Evolutionary conservation across 2,329 filamentous ascomycete species (phyloP).

Genomic region (Cadophora gregata): DNA sequence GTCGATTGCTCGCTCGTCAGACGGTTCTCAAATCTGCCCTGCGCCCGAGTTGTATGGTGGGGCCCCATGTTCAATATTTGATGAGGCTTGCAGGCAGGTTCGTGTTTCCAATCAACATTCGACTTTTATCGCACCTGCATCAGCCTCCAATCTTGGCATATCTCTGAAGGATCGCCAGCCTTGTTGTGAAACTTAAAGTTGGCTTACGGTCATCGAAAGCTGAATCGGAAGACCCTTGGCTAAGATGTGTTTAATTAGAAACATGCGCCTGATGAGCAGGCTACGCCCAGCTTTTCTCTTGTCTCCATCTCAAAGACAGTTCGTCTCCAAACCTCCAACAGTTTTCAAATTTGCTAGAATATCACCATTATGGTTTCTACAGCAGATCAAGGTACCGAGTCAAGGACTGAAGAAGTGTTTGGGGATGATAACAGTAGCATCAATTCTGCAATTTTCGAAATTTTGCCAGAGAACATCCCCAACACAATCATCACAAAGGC

Average conservation of each 20-base stretch:
- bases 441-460: slow-evolving; percentile 25
- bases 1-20: not conserved
- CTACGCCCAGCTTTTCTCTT: not conserved
- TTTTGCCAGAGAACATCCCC: slow-evolving; percentile 27
- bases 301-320: not conserved
- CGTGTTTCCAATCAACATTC: slow-evolving; percentile 14
- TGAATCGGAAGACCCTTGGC: slow-evolving; percentile 1
- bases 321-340: not conserved
- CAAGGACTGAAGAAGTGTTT: slow-evolving; percentile 16
- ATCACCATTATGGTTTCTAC: slow-evolving; percentile 16
- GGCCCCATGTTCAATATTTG: slow-evolving; percentile 13
- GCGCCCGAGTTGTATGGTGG: slow-evolving; percentile 9
- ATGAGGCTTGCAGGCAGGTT: slow-evolving; percentile 20
- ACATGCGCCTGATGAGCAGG: not conserved
- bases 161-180: slow-evolving; percentile 4
- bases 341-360: not conserved
- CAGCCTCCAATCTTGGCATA: slow-evolving; percentile 11
- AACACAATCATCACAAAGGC: slow-evolving; percentile 29
- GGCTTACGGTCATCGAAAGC: slow-evolving; percentile 1
- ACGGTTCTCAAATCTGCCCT: slow-evolving; percentile 15
- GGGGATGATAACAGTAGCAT: slow-evolving; percentile 21
- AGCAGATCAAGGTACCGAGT: slow-evolving; percentile 17
- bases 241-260: slow-evolving; percentile 11
- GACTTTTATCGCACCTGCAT: slow-evolving; percentile 3
- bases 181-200: not conserved